Base-by-base conservation (phyloP, 257 asterid species). In the Ligustrum vulgare region DNA sequence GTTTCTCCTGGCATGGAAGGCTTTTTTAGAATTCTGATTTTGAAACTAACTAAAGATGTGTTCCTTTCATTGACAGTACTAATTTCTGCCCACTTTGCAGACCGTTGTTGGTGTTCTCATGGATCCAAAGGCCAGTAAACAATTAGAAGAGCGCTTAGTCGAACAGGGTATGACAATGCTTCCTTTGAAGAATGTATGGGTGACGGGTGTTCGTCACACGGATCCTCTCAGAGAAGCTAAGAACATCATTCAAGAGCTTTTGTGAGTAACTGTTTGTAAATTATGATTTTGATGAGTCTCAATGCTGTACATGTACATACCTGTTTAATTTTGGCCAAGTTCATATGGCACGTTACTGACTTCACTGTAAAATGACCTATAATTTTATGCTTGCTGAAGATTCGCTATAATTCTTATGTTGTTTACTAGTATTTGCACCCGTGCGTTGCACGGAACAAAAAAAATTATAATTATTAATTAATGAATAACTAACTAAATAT, bases 161-260 rank as follows among this genome's bases (percentile, higher is more conserved):
- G 84, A 80, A 75, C 45, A 79, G 78, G 87, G 77, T 41, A 80
- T 88, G 79, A 25, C 69, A 1, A 49, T 85, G 78, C 96, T 85
- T 43, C 86, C 88, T 4, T 31, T 87, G 86, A 84, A 72, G 69
- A 91, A 92, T 78, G 74, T 94, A 11, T 86, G 91, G 94, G 91
- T 85, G 10, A 80, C 86, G 0, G 80, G 84, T 13, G 84, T 89
- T 56, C 25, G 71, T 79, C 88, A 51, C 43, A 72, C 78, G 9
- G 87, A 90, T 80, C 78, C 89, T 70, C 94, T 90, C 3, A 66
- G 74, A 28, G 86, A 92, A 83, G 90, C 97, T 47, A 89, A 92
- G 82, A 72, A 64, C 76, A 71, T 83, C 64, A 68, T 88, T 78
- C 83, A 75, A 70, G 88, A 54, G 63, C 88, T 91, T 69, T 35